Evolutionary conservation across 106 monocot species (phyloP).

Genomic region (Hemerocallis citrina): DNA sequence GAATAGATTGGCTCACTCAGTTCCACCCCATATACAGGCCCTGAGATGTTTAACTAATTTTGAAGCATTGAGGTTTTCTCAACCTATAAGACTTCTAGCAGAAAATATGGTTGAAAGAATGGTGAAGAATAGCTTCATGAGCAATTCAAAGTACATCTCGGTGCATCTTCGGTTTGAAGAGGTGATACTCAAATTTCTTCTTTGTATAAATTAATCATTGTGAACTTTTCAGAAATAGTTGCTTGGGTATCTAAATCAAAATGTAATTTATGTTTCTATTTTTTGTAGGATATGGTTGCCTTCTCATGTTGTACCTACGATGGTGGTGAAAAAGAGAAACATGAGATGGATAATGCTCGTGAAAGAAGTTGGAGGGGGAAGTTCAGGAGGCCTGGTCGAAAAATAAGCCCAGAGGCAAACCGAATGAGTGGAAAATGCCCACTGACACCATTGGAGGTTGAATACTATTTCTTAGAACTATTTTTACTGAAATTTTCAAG

Average conservation of each 20-base stretch:
- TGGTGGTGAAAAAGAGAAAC: slow-evolving; percentile 71
- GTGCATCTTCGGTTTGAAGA: slow-evolving; percentile 98
- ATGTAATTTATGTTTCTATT: background rate
- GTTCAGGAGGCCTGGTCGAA: slow-evolving; percentile 61
- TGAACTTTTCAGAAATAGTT: background rate
- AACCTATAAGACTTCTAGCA: slow-evolving; percentile 78
- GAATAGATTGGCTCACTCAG: slow-evolving; percentile 89
- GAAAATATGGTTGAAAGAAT: slow-evolving; percentile 86
- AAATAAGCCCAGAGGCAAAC: slow-evolving; percentile 55
- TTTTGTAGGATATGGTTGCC: slow-evolving; percentile 87
- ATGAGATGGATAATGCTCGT: slow-evolving; percentile 88
- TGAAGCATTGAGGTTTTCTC: slow-evolving; percentile 77
- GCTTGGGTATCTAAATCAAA: background rate
- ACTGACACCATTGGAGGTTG: slow-evolving; percentile 87
- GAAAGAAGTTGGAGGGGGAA: slow-evolving; percentile 97
- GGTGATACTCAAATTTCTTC: slow-evolving; percentile 27
- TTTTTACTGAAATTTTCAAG: background rate
- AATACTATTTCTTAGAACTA: slow-evolving; percentile 1
- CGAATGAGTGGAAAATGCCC: slow-evolving; percentile 90
- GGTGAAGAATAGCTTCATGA: slow-evolving; percentile 70
- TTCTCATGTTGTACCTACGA: slow-evolving; percentile 95
- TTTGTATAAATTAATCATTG: background rate
- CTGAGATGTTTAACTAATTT: slow-evolving; percentile 89
- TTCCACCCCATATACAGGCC: slow-evolving; percentile 61
- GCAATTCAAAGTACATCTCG: slow-evolving; percentile 78